Evolutionary conservation across 1,284 basidiomycete species (phyloP).

Genomic region (Spongiforma sp.): DNA sequence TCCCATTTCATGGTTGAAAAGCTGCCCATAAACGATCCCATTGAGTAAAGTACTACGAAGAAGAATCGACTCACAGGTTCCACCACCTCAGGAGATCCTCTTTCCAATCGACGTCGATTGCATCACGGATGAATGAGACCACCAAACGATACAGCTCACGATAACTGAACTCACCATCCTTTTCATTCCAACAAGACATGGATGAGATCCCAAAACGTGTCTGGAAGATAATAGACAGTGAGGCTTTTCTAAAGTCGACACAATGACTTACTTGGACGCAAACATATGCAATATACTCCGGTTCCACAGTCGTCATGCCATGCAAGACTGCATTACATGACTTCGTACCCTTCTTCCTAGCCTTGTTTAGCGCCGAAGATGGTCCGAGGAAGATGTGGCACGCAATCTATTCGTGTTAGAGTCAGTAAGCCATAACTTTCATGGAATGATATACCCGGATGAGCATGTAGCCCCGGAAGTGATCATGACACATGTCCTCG

Average conservation of each 20-base stretch:
- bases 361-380: background rate
- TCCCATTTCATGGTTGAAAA: background rate
- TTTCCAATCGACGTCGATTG: background rate
- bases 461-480: slow-evolving; percentile 3
- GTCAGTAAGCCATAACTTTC: no score
- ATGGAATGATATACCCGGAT: background rate
- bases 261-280: background rate
- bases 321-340: slow-evolving; percentile 3
- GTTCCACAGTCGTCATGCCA: slow-evolving; percentile 5
- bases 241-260: no score
- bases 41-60: background rate
- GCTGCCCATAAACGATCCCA: background rate
- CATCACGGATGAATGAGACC: background rate
- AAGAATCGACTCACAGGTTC: background rate
- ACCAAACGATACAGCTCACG: background rate
- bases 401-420: background rate
- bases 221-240: background rate
- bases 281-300: slow-evolving; percentile 4
- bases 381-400: slow-evolving; percentile 7
- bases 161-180: background rate
- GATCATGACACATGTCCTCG: background rate
- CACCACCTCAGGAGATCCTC: background rate
- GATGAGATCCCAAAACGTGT: background rate
- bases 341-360: background rate
- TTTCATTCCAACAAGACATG: background rate